Evolutionary conservation across 1,284 basidiomycete species (phyloP).

Genomic region (Microbotryomycetes sp.): DNA sequence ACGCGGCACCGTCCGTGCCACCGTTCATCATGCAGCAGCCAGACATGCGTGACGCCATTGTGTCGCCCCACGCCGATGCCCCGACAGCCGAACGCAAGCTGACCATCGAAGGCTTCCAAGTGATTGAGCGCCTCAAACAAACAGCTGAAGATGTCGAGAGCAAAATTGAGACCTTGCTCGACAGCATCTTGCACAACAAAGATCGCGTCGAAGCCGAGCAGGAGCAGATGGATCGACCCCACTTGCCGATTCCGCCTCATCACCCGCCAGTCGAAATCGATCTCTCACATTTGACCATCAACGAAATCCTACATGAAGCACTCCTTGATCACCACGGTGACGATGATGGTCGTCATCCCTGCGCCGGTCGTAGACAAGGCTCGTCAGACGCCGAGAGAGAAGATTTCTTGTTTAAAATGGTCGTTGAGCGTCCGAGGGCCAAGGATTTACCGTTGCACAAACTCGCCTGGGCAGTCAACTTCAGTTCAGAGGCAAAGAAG

Average conservation of each 20-base stretch:
- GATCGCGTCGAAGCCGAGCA: background rate
- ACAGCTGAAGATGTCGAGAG: background rate
- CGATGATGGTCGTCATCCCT: background rate
- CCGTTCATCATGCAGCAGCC: background rate
- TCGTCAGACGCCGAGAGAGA: slow-evolving; percentile 4
- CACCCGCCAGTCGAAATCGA: slow-evolving; percentile 20
- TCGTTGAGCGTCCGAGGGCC: slow-evolving; percentile 16
- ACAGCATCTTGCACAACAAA: background rate
- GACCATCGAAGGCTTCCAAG: background rate
- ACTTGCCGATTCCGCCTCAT: slow-evolving; percentile 8
- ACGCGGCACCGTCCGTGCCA: no score
- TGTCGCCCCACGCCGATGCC: no score
- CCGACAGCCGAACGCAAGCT: background rate
- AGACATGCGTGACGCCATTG: background rate
- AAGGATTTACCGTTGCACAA: slow-evolving; percentile 30
- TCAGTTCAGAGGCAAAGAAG: slow-evolving; percentile 12
- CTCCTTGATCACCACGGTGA: slow-evolving; percentile 12
- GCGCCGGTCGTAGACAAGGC: no score
- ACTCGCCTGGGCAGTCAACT: slow-evolving; percentile 36
- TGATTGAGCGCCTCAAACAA: background rate
- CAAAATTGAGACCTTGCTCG: background rate
- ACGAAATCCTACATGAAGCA: slow-evolving; percentile 35
- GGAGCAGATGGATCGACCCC: background rate
- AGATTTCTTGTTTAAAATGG: background rate
- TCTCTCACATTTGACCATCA: slow-evolving; percentile 30